phyloP scores from a whole-genome alignment of 306 rosid species.

The Fragaria ananassa region DNA sequence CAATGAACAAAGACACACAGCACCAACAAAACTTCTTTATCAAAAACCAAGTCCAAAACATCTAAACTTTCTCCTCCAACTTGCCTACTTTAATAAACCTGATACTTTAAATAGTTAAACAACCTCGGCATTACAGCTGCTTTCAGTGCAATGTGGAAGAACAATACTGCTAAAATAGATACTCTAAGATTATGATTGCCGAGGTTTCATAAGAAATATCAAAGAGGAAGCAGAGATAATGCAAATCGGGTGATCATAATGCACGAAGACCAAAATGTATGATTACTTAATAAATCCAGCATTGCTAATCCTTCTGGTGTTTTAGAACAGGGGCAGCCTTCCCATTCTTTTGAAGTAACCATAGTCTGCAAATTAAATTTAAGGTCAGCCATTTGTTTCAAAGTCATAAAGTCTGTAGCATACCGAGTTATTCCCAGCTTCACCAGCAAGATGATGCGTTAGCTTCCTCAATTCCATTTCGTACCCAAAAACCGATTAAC shows the following conservation, averaged over 20 bases:
- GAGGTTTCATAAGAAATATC: too few relatives aligned
- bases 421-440: slow-evolving; percentile 46
- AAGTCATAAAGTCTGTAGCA: slow-evolving; percentile 53
- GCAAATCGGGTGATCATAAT: slow-evolving; percentile 54
- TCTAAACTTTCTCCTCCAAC: not conserved
- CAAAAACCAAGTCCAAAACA: slow-evolving; percentile 7
- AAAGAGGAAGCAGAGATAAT: too few relatives aligned
- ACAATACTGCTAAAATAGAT: not conserved
- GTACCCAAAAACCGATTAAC: too few relatives aligned
- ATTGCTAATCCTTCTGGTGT: slow-evolving; percentile 58
- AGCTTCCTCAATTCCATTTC: too few relatives aligned
- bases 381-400: slow-evolving; percentile 73
- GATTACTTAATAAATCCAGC: slow-evolving; percentile 48
- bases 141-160: not conserved
- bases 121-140: not conserved
- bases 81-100: not conserved
- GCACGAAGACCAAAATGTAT: slow-evolving; percentile 66
- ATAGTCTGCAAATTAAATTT: slow-evolving; percentile 68
- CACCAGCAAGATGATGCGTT: too few relatives aligned
- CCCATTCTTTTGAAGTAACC: slow-evolving; percentile 80
- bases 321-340: slow-evolving; percentile 54
- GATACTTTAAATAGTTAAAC: not conserved
- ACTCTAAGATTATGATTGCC: too few relatives aligned
- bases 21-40: not conserved
- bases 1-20: not conserved